Percentiles rank a stretch among this genome's conserved stretches.
Evolutionary conservation across 371 early-diverging fungal genomes (phyloP).

Genomic region (Lichtheimia hyalospora): DNA sequence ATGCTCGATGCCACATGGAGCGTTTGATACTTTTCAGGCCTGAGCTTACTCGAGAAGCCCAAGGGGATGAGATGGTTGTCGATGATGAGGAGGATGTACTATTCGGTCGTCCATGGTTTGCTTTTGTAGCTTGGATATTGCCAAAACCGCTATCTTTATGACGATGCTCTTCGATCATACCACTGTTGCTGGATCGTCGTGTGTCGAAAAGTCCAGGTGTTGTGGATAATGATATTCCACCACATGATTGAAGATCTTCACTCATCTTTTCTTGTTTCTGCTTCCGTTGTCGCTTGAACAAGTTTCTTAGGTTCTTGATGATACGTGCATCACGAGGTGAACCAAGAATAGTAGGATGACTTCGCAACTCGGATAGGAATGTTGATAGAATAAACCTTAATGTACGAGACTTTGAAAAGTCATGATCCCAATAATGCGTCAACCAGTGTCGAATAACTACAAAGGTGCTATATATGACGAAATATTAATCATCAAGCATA

Average conservation of each 20-base stretch:
- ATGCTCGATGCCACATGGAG: conserved; percentile 15
- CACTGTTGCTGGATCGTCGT: not conserved
- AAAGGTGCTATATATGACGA: conserved; percentile 35
- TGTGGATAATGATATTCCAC: not conserved
- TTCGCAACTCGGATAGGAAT: conserved; percentile 42
- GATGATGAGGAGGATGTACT: not conserved
- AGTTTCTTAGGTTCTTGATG: conserved; percentile 33
- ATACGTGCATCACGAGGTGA: conserved; percentile 49
- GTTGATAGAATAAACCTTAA: conserved; percentile 48
- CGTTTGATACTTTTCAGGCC: conserved; percentile 33
- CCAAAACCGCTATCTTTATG: not conserved
- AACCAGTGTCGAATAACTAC: conserved; percentile 54
- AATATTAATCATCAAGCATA: not conserved
- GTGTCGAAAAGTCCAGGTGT: not conserved
- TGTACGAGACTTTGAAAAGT: conserved; percentile 41
- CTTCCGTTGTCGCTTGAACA: conserved; percentile 44
- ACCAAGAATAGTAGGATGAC: conserved; percentile 32
- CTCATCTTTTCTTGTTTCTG: not conserved
- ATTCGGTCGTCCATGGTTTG: not conserved
- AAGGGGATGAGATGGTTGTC: conserved; percentile 12
- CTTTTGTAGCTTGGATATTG: not conserved
- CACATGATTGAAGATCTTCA: not conserved
- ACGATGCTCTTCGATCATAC: too few relatives aligned
- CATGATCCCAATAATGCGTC: conserved; percentile 46
- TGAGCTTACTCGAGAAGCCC: conserved; percentile 32